Conservation (phyloP, 306 rosid genomes). For the Sesbania bispinosa region DNA sequence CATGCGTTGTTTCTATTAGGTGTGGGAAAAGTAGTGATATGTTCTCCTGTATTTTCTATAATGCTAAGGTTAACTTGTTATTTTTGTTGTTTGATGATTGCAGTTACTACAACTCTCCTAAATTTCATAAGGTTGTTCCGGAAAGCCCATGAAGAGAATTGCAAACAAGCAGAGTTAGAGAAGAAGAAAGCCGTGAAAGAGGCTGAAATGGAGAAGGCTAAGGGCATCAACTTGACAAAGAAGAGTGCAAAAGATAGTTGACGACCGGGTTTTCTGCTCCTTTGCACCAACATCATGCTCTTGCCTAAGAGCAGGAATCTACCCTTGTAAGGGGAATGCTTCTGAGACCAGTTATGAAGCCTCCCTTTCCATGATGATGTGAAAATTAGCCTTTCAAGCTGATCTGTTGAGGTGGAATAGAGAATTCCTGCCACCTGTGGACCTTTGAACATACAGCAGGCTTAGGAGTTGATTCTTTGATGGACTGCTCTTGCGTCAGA, state of each 20-base stretch:
- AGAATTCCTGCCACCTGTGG: constrained; percentile 24
- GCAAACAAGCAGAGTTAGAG: constrained; percentile 89
- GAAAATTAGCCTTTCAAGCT: constrained; percentile 23
- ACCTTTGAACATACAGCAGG: constrained; percentile 27
- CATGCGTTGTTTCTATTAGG: constrained; percentile 6
- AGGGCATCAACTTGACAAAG: constrained; percentile 69
- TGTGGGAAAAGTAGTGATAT: neutral
- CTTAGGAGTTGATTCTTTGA: constrained; percentile 34
- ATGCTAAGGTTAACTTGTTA: constrained; percentile 27
- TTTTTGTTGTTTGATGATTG: constrained; percentile 37
- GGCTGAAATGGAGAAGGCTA: constrained; percentile 91
- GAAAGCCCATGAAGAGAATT: constrained; percentile 93
- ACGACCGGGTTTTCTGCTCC: constrained; percentile 35
- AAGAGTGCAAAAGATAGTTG: constrained; percentile 68
- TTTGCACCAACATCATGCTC: constrained; percentile 36
- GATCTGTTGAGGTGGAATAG: constrained; percentile 23
- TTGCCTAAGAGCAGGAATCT: constrained; percentile 35
- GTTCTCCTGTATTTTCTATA: neutral
- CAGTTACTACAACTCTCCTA: constrained; percentile 82
- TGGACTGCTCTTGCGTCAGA: constrained; percentile 21
- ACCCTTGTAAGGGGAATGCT: constrained; percentile 37
- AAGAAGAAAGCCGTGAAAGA: constrained; percentile 86
- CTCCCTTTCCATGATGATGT: constrained; percentile 17
- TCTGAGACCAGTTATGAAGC: constrained; percentile 36
- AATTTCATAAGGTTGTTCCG: constrained; percentile 82